Evolutionary conservation across 140 eudicot genomes (phyloP), one percentile per base, ranked within the genome.

Genomic region (Flaveria floridana): DNA sequence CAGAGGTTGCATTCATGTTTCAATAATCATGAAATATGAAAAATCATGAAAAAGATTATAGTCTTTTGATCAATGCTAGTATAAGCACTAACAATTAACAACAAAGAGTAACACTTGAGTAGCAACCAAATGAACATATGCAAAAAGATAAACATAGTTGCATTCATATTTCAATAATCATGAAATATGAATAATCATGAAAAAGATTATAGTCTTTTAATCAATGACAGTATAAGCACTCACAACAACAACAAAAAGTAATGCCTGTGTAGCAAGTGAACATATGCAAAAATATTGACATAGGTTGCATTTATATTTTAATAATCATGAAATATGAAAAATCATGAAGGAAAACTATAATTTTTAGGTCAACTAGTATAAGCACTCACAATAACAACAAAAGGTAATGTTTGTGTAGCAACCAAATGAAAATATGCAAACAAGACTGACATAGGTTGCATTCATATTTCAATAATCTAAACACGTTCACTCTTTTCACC

Each of bases 391-490:
- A 30, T 34, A 65, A 20, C 44, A 70, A 11, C 55, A 55, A 21
- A 30, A 6, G 47, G 42, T 46, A 47, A 59, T 44, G 25, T 8
- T 66, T 13, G 59, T 11, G 73, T 46, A 42, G 73, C 58, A 41
- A 67, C 72, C 20, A 42, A 42, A 66, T 39, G 19, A 20, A 44
- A 12, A 19, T 18, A 42, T 19, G 55, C 12, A 67, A 19, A 71
- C 25, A 53, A 53, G 51, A 46, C 7, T 70, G 42, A 51, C 75
- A n/a, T 15, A 7, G 26, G 25, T 70, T 70, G 63, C 75, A 34
- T 34, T 34, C 39, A 34, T 34, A 9, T 71, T 52, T 14, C 51
- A n/a, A 56, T 55, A 12, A 55, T 20, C 67, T 23, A 23, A 23
- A 23, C 25, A 23, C 1, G 25, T 23, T 23, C 25, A 23, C 25